phyloP scores from a whole-genome alignment of 2,329 filamentous ascomycete genomes.

The Paradendryphiella salina region DNA sequence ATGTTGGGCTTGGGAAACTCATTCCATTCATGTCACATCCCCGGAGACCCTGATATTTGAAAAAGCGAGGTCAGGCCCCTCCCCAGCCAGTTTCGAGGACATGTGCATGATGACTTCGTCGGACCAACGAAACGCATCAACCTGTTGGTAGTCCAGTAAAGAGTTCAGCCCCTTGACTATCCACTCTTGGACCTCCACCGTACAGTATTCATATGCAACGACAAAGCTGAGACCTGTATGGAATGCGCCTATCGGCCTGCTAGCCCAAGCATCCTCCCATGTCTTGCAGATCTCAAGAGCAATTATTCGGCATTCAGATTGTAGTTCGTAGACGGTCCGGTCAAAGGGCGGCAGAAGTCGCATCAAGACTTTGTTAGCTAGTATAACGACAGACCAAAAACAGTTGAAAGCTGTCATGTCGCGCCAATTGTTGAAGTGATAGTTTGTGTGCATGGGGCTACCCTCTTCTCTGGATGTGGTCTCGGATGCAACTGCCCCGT shows the following conservation, averaged over 20 bases:
- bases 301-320: slow-evolving; percentile 33
- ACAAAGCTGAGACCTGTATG: slow-evolving; percentile 41
- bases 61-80: slow-evolving; percentile 29
- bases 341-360: slow-evolving; percentile 33
- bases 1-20: background rate
- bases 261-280: slow-evolving; percentile 43
- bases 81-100: slow-evolving; percentile 34
- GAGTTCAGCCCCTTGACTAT: slow-evolving; percentile 34
- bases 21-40: slow-evolving; percentile 10
- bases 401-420: slow-evolving; percentile 40
- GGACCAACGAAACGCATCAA: slow-evolving; percentile 37
- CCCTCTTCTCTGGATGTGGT: slow-evolving; percentile 21
- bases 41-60: slow-evolving; percentile 20
- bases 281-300: slow-evolving; percentile 42
- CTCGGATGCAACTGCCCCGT: slow-evolving; percentile 29
- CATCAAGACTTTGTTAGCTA: slow-evolving; percentile 37
- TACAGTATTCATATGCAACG: slow-evolving; percentile 39
- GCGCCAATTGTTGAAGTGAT: slow-evolving; percentile 38
- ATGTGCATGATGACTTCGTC: slow-evolving; percentile 32
- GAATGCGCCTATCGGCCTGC: slow-evolving; percentile 39
- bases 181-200: slow-evolving; percentile 31
- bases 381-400: slow-evolving; percentile 39
- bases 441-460: slow-evolving; percentile 29
- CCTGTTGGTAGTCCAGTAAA: slow-evolving; percentile 32
- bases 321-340: slow-evolving; percentile 24